Percentiles rank a stretch among this genome's conserved stretches.
Evolutionary conservation across 306 rosid species (phyloP).

Genomic region (Vigna unguiculata): DNA sequence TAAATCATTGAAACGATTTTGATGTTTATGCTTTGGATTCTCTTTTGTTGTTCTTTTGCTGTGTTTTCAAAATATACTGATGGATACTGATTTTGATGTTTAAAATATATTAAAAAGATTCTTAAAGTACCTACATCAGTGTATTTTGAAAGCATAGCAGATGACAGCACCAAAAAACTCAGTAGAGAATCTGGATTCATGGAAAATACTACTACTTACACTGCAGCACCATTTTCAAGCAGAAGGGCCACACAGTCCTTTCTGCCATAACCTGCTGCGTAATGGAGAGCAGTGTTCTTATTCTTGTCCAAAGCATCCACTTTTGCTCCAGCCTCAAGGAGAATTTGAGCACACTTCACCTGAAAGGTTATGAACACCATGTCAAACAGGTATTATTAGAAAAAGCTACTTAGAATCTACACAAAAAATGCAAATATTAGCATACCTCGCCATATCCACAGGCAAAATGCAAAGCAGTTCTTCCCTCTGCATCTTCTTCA

Average conservation of each 20-base stretch:
- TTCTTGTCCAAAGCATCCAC: conserved; percentile 97
- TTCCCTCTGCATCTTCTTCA: conserved; percentile 97
- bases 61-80: too few species aligned
- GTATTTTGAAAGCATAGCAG: too few species aligned
- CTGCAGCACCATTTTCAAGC: conserved; percentile 93
- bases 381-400: conserved; percentile 21
- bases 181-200: too few species aligned
- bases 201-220: conserved; percentile 65
- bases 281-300: conserved; percentile 97
- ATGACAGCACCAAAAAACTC: too few species aligned
- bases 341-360: conserved; percentile 96
- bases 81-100: too few species aligned
- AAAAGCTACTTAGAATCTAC: conserved; percentile 14
- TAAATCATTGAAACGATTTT: conserved; percentile 5
- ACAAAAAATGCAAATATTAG: too few species aligned
- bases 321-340: conserved; percentile 94
- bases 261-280: conserved; percentile 99
- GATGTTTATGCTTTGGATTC: too few species aligned
- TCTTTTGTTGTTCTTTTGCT: too few species aligned
- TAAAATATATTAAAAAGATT: too few species aligned
- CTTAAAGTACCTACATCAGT: too few species aligned
- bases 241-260: conserved; percentile 96
- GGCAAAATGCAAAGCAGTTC: conserved; percentile 98
- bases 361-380: conserved; percentile 46
- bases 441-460: conserved; percentile 99